Percentiles rank a stretch among this genome's conserved stretches.
phyloP scores from a whole-genome alignment of 2,329 filamentous ascomycete genomes.

The Calonectria fujianensis region DNA sequence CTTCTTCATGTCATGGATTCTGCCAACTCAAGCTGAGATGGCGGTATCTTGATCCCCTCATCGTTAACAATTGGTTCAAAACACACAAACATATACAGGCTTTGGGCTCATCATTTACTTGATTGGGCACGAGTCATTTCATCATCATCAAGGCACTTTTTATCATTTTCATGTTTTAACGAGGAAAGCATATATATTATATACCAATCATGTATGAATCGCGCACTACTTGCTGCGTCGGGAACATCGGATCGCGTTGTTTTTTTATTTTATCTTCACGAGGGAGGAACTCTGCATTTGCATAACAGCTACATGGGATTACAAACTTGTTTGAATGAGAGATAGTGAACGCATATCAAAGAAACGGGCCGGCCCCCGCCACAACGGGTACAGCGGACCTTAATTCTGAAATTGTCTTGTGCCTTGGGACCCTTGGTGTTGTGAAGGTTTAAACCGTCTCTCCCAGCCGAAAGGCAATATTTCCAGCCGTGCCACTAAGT shows the following conservation, averaged over 20 bases:
- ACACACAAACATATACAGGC: conserved; percentile 31
- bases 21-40: background rate
- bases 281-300: conserved; percentile 34
- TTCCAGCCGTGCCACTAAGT: conserved; percentile 9
- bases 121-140: conserved; percentile 3
- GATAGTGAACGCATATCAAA: conserved; percentile 30
- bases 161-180: conserved; percentile 33
- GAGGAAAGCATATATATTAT: conserved; percentile 36
- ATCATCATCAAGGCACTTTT: conserved; percentile 25
- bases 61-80: conserved; percentile 39
- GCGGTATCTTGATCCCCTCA: conserved; percentile 33
- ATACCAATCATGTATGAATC: conserved; percentile 47
- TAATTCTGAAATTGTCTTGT: conserved; percentile 26
- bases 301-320: conserved; percentile 29
- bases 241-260: conserved; percentile 17
- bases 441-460: background rate
- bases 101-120: conserved; percentile 25
- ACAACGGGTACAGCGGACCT: conserved; percentile 32
- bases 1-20: conserved; percentile 26
- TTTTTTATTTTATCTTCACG: background rate
- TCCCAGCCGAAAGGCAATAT: conserved; percentile 23
- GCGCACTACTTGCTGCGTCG: conserved; percentile 36
- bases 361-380: conserved; percentile 38
- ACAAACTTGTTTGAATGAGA: conserved; percentile 22
- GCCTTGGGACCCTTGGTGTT: background rate